Percentiles rank a stretch among this genome's conserved stretches.
Conservation (phyloP, 306 rosid genomes). For the Sesbania bispinosa region DNA sequence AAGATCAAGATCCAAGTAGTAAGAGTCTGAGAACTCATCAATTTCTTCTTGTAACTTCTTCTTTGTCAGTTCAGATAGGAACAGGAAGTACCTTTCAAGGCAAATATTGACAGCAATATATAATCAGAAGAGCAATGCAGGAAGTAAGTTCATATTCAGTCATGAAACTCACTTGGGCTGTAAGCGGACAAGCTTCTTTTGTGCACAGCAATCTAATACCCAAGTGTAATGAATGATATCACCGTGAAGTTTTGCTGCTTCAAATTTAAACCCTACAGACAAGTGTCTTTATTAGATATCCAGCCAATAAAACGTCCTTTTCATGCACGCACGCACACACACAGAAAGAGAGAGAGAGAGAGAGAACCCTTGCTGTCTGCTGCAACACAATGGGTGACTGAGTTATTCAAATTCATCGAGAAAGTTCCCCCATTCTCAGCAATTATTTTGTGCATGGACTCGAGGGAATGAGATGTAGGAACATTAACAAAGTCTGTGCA, state of each 20-base stretch:
- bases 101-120: conserved; percentile 28
- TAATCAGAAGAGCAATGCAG: background rate
- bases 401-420: conserved; percentile 86
- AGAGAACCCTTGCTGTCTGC: conserved; percentile 82
- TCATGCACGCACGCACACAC: background rate
- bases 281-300: conserved; percentile 20
- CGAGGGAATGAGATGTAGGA: conserved; percentile 71
- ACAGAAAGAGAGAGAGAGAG: conserved; percentile 34
- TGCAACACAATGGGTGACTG: conserved; percentile 86
- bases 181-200: conserved; percentile 59
- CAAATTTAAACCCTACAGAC: conserved; percentile 76
- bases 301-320: conserved; percentile 5
- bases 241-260: conserved; percentile 77
- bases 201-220: conserved; percentile 71
- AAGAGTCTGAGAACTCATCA: conserved; percentile 82
- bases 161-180: conserved; percentile 70
- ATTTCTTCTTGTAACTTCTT: conserved; percentile 79
- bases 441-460: conserved; percentile 75
- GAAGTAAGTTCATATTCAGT: conserved; percentile 17
- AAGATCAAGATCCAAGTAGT: conserved; percentile 73
- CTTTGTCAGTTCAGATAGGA: conserved; percentile 65
- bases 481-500: conserved; percentile 76
- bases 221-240: conserved; percentile 80
- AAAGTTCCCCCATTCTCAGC: conserved; percentile 93
- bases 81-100: conserved; percentile 66